A percentile compares a stretch with the other conserved stretches of the same genome.
Conservation (phyloP, 129 eudicot genomes). For the Flaveria ramosissima region DNA sequence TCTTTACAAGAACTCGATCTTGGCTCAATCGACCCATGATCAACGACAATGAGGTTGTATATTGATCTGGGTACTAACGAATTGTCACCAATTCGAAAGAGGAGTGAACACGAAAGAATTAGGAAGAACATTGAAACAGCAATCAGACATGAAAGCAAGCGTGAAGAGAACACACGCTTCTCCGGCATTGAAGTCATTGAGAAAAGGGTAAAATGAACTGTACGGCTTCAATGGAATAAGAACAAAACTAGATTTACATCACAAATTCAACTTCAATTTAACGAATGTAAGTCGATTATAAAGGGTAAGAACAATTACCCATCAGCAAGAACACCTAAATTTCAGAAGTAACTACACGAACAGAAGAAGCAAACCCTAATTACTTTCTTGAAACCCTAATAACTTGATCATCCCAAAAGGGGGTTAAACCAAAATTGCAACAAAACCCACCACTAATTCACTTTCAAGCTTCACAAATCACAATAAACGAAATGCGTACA, state of each 20-base stretch:
- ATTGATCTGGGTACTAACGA: constrained; percentile 58
- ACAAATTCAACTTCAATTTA: neutral
- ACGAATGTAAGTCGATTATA: neutral
- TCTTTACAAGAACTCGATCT: constrained; percentile 28
- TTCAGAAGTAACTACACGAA: constrained; percentile 1
- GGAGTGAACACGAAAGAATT: constrained; percentile 50
- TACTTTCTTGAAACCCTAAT: constrained; percentile 27
- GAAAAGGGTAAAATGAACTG: neutral
- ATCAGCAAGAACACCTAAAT: constrained; percentile 22
- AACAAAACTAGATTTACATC: constrained; percentile 4
- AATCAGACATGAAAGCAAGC: constrained; percentile 58
- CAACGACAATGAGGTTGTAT: constrained; percentile 48
- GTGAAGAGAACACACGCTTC: constrained; percentile 56
- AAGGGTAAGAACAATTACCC: constrained; percentile 25
- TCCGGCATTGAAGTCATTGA: constrained; percentile 53
- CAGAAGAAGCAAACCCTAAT: constrained; percentile 24
- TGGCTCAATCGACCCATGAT: constrained; percentile 29
- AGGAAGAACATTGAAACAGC: constrained; percentile 63
- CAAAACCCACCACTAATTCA: constrained; percentile 3
- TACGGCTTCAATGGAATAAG: neutral
- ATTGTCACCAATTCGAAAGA: constrained; percentile 48
- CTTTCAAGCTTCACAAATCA: neutral
- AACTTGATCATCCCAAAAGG: neutral
- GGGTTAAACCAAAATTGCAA: constrained; percentile 7
- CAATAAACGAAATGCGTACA: no score